phyloP scores from a whole-genome alignment of 1,284 basidiomycete species.

The Heterobasidion irregulare region DNA sequence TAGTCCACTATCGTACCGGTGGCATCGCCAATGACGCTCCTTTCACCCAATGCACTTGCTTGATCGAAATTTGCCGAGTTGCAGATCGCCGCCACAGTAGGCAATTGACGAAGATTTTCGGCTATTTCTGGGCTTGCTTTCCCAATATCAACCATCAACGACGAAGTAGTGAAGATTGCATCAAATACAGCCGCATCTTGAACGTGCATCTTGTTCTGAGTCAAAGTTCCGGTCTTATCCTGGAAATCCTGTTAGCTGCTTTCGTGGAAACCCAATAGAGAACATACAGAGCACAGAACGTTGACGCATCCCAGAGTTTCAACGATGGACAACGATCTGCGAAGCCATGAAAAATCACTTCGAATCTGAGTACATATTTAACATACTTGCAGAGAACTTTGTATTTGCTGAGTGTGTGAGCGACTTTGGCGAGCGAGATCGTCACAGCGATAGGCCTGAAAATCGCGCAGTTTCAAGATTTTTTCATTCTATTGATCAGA shows the following conservation, averaged over 20 bases:
- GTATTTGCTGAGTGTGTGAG: slow-evolving; percentile 41
- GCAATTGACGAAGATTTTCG: slow-evolving; percentile 20
- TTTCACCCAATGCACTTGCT: slow-evolving; percentile 23
- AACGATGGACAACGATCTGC: slow-evolving; percentile 20
- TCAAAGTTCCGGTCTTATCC: slow-evolving; percentile 42
- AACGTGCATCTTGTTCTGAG: slow-evolving; percentile 40
- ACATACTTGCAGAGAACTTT: slow-evolving; percentile 50
- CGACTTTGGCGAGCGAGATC: slow-evolving; percentile 35
- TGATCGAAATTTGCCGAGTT: slow-evolving; percentile 48
- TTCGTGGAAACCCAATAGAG: not conserved
- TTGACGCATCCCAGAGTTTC: slow-evolving; percentile 43
- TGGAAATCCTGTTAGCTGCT: slow-evolving; percentile 1
- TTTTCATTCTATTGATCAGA: not conserved
- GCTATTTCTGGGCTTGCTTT: slow-evolving; percentile 1
- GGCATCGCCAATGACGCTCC: slow-evolving; percentile 50
- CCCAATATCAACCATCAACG: slow-evolving; percentile 4
- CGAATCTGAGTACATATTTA: not conserved
- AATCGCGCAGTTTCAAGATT: not conserved
- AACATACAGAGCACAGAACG: slow-evolving; percentile 28
- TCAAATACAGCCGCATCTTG: slow-evolving; percentile 28
- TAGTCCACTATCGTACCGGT: slow-evolving; percentile 29
- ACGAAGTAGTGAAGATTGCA: slow-evolving; percentile 24
- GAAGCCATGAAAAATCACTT: not conserved
- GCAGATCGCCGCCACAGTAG: slow-evolving; percentile 44
- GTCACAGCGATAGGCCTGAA: slow-evolving; percentile 35